Base-by-base conservation (phyloP, 2,329 filamentous ascomycete species). In the Dothiorella sarmentorum region DNA sequence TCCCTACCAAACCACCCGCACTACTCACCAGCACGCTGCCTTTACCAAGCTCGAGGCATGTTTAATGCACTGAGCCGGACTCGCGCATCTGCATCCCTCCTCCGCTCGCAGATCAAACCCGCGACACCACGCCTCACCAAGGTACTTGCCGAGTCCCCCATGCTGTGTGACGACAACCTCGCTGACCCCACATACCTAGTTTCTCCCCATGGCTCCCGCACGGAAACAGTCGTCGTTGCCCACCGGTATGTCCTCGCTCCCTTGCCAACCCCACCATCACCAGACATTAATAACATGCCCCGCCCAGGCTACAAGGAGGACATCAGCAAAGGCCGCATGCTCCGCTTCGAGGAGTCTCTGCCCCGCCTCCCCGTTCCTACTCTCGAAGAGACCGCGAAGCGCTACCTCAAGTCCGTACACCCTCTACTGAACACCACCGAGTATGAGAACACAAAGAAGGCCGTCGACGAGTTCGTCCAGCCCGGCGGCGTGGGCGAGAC, bases 261-360 rank as follows among this genome's bases (percentile, higher is more conserved):
- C 40, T 49, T 40, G 64, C 43, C 61, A 58, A 65, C 62, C 61
- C 65, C 63, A 57, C 59, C 63, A 6, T n/a, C n/a, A 22, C 47
- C 26, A 55, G 22, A 38, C 31, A 15, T 40, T 58, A 44, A 61
- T 58, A 33, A 17, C 42, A 37, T 31, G 27, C 29, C 59, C 24
- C 26, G 13, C 52, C 51, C 68, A 90, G 89, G 87, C 67, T 93
- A 94, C 77, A 84, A 81, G 68, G 90, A 94, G 76, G 89, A 94
- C 74, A 81, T 82, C 67, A 85, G 85, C 68, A 92, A 91, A 73
- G 89, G 89, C 56, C 80, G 85, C 45, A 94, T 90, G 88, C 81
- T 94, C 66, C 85, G 90, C 66, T 95, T 89, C 74, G 89, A 95
- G 72, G 89, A 92, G 35, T 93, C 89, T n/a, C 83, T 95, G 29